Base-by-base conservation (phyloP, 805 yeast genomes). In the Yarrowia keelungensis region DNA sequence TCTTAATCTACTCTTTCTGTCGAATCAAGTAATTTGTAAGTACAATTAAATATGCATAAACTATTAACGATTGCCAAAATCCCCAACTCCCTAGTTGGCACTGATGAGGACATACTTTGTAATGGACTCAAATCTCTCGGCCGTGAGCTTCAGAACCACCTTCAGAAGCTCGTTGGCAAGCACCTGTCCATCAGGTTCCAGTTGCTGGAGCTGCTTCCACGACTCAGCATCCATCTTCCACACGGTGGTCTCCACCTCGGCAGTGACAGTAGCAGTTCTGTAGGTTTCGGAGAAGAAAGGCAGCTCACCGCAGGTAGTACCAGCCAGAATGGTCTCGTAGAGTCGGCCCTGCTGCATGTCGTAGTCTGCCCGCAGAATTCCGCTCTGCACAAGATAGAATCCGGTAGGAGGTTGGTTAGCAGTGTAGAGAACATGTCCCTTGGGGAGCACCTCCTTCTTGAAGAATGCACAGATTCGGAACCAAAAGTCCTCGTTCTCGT, bases 81-180 rank as follows among this genome's bases (percentile, higher is more conserved):
- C 22, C n/a, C 14, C 11, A 8, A 38, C 10, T 11, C 39, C 39
- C 19, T 43, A 58, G 19, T 45, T 49, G 32, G 74, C 58, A 7
- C 90, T 82, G 3, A 91, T 86, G 64, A 91, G 81, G 32, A 92
- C 84, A 75, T 90, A 91, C 2, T 95, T 91, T 3, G 94, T 84
- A 72, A 92, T 80, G 36, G 90, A 85, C 70, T 87, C 91, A 73
- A 89, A 89, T 71, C 97, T 81, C 73, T 86, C 92, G 69, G 88
- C 87, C 43, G 87, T 81, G 66, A 92, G 78, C 58, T 86, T 84
- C 71, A 89, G 79, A 39, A 88, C 85, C 41, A 92, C 85, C 54
- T 82, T 79, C 59, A 87, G 76, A 49, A 92, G 77, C 75, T 92
- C 97, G 49, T 85, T 83, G 72, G 85, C 89, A 10, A 90, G 75